Base-by-base conservation (phyloP, 2,329 filamentous ascomycete species). In the Onygena corvina region DNA sequence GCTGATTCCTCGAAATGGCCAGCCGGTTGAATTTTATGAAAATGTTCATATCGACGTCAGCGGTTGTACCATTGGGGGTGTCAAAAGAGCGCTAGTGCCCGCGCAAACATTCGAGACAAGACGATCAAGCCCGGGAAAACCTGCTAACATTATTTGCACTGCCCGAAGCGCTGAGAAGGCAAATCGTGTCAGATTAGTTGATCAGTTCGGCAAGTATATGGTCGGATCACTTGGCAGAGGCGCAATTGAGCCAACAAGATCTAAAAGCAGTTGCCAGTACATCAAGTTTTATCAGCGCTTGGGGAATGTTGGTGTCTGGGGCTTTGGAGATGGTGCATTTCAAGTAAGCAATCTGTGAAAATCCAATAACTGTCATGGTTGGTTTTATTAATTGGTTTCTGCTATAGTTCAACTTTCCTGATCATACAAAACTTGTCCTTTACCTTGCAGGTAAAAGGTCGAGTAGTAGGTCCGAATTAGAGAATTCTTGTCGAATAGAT, bases 291-390 rank as follows among this genome's bases (percentile, higher is more conserved):
- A 73, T 57, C 70, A 74, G 55, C 63, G 71, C 9, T 58, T 74
- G 14, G 71, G 71, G 4, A 74, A 74, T 53, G 71, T 74, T n/a
- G 71, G 71, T n/a, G 66, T 73, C 34, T 74, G 71, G 71, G 70
- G 70, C 2, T 74, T 73, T 53, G 69, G 67, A 20, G 68, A 73
- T 52, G 70, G 71, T 3, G 66, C 69, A 48, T 67, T 74, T 52
- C 71, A 73, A 57, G 64, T 66, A 54, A 34, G 56, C 11, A 51
- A 45, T 33, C 35, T 31, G 9, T 25, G n/a, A 5, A 14, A 14
- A 14, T 21, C 11, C 16, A 6, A 25, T 6, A 36, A 14, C 2
- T 8, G 14, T 11, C 23, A 23, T 25, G 6, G 34, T 16, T 25
- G 9, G 4, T 27, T 29, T 18, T 11, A 20, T 53, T 4, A 50